A percentile compares a stretch with the other conserved stretches of the same genome.
phyloP scores from a whole-genome alignment of 805 yeast genomes.

The Nakazawaea sp. region DNA sequence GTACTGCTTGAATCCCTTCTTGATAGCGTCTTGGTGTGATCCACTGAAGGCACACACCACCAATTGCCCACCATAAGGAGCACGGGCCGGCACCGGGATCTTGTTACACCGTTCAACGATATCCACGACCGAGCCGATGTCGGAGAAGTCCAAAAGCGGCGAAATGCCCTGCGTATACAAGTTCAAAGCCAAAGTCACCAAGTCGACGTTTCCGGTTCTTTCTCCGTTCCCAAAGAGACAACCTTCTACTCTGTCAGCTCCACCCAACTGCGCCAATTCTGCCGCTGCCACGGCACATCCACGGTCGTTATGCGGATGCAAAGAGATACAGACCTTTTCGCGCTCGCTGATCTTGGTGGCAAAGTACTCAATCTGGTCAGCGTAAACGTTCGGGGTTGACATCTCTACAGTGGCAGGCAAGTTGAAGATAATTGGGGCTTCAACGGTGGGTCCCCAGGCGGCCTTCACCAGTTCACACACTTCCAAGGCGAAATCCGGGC shows the following conservation, averaged over 20 bases:
- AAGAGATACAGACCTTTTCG: constrained; percentile 64
- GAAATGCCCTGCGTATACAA: constrained; percentile 73
- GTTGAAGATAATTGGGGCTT: constrained; percentile 68
- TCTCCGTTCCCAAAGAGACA: constrained; percentile 84
- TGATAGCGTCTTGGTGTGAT: constrained; percentile 85
- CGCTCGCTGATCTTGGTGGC: constrained; percentile 54
- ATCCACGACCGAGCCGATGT: constrained; percentile 58
- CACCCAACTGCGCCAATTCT: constrained; percentile 74
- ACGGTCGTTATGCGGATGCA: constrained; percentile 81
- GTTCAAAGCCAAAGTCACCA: constrained; percentile 71
- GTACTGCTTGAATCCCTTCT: constrained; percentile 63
- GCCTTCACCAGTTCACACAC: constrained; percentile 70
- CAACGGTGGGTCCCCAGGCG: constrained; percentile 66
- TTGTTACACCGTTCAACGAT: constrained; percentile 75
- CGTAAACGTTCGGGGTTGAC: constrained; percentile 75
- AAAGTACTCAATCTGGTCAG: constrained; percentile 79
- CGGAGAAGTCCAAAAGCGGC: constrained; percentile 67
- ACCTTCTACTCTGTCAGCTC: constrained; percentile 86
- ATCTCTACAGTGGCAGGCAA: constrained; percentile 83
- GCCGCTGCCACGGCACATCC: constrained; percentile 90
- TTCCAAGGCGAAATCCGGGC: constrained; percentile 52
- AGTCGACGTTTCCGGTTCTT: constrained; percentile 81
- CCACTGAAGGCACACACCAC: constrained; percentile 83
- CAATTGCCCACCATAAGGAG: constrained; percentile 78
- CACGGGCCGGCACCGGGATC: constrained; percentile 71